These are phyloP conservation scores for Paecilomyces sp. DNA, from an alignment of 2,329 filamentous ascomycete genomes.

Conservation along the genomic window DNA sequence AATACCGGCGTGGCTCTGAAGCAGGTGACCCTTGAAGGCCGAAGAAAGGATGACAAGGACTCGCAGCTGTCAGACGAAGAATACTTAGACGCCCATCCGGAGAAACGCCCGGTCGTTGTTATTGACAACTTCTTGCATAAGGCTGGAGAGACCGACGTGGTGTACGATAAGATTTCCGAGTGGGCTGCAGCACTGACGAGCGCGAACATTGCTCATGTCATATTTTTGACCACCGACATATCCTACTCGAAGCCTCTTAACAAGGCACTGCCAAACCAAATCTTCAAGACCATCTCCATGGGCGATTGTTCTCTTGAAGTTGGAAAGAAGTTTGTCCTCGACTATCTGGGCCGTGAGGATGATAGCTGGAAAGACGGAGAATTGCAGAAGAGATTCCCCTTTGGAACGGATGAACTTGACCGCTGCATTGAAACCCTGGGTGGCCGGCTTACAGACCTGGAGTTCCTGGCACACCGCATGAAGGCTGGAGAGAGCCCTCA, in stretches of 20 bases:
- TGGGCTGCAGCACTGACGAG: slow-evolving; percentile 85
- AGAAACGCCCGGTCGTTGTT: slow-evolving; percentile 72
- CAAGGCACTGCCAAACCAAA: slow-evolving; percentile 80
- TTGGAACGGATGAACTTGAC: slow-evolving; percentile 66
- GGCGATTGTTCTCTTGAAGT: slow-evolving; percentile 81
- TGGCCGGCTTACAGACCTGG: slow-evolving; percentile 88
- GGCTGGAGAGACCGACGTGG: slow-evolving; percentile 58
- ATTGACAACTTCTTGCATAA: slow-evolving; percentile 90
- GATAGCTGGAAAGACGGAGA: slow-evolving; percentile 32
- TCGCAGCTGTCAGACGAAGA: slow-evolving; percentile 69
- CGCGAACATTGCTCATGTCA: slow-evolving; percentile 83
- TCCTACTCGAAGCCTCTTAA: slow-evolving; percentile 82
- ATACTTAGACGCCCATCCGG: slow-evolving; percentile 83
- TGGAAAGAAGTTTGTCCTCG: slow-evolving; percentile 84
- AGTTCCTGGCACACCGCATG: slow-evolving; percentile 85
- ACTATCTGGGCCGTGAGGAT: slow-evolving; percentile 55
- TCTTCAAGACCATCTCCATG: slow-evolving; percentile 79
- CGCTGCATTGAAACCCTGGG: slow-evolving; percentile 74
- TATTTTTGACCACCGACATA: slow-evolving; percentile 86
- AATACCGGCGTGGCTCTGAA: slow-evolving; percentile 75
- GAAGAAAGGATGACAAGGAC: slow-evolving; percentile 68
- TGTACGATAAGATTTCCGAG: slow-evolving; percentile 71
- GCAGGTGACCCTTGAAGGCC: slow-evolving; percentile 62
- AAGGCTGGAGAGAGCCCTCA: slow-evolving; percentile 77
- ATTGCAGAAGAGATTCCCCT: slow-evolving; percentile 29